Conservation (phyloP, 768 basidiomycete species). For the Mycena vitilis region DNA sequence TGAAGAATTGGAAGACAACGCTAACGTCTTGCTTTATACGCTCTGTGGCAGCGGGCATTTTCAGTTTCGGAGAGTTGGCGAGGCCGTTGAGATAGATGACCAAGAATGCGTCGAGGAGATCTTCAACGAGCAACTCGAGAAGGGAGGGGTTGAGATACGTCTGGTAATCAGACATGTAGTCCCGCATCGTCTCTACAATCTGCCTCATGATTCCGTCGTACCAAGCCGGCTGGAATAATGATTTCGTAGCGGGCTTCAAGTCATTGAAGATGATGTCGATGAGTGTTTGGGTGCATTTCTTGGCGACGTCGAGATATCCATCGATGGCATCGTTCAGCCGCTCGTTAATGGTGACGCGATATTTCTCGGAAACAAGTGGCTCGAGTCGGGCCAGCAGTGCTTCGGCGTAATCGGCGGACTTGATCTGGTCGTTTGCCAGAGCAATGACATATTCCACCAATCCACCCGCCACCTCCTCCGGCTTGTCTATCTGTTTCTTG, state of each 20-base stretch:
- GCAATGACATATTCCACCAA: constrained; percentile 97
- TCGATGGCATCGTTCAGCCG: constrained; percentile 96
- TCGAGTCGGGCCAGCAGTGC: constrained; percentile 87
- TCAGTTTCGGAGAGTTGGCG: constrained; percentile 84
- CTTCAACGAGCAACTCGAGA: constrained; percentile 92
- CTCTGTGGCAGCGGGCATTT: constrained; percentile 86
- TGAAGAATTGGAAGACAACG: constrained; percentile 84
- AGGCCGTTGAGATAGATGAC: constrained; percentile 91
- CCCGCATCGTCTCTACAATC: constrained; percentile 94
- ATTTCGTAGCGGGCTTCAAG: constrained; percentile 86
- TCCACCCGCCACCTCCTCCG: constrained; percentile 88
- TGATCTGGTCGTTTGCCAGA: constrained; percentile 97
- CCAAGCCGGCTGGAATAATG: constrained; percentile 87
- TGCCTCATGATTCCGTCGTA: constrained; percentile 91
- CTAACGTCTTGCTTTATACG: constrained; percentile 86
- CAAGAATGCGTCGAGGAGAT: constrained; percentile 91
- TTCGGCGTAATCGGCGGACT: constrained; percentile 94
- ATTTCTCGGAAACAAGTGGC: constrained; percentile 93
- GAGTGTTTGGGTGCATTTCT: constrained; percentile 94
- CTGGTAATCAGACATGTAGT: constrained; percentile 97
- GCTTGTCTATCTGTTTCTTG: constrained; percentile 89
- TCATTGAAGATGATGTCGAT: constrained; percentile 97
- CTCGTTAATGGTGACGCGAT: constrained; percentile 83
- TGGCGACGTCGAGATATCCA: constrained; percentile 97
- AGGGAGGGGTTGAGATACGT: constrained; percentile 90